Percentiles rank a stretch among this genome's conserved stretches.
These are phyloP conservation scores for Novymonas esmeraldas DNA, from an alignment of 208 protist species.

Conservation along the genomic window DNA sequence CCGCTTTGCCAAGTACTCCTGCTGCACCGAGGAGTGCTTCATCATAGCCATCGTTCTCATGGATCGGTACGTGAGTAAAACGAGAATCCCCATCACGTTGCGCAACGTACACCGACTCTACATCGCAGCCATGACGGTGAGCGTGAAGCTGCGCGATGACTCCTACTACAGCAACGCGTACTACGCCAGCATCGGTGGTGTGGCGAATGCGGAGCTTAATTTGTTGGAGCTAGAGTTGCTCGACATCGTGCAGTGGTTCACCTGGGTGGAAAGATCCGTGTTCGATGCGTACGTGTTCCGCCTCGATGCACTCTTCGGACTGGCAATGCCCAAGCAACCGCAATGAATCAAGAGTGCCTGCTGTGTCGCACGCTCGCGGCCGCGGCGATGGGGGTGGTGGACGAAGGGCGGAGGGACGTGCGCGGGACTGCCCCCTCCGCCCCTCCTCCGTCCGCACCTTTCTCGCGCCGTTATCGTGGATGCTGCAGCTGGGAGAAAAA, in stretches of 20 bases:
- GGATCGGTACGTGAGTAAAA: slow-evolving; percentile 78
- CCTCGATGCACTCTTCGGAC: slow-evolving; percentile 40
- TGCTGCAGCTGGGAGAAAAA: no score
- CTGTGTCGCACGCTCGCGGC: no score
- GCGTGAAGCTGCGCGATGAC: slow-evolving; percentile 92
- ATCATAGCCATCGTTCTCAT: slow-evolving; percentile 92
- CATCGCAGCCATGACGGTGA: slow-evolving; percentile 85
- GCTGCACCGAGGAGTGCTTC: slow-evolving; percentile 91
- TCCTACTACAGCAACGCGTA: slow-evolving; percentile 91
- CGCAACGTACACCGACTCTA: slow-evolving; percentile 89
- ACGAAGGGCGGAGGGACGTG: no score
- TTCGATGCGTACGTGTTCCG: slow-evolving; percentile 55
- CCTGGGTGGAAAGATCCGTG: slow-evolving; percentile 73
- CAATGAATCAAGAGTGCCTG: no score
- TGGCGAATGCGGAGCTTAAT: slow-evolving; percentile 83
- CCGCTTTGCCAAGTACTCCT: slow-evolving; percentile 91
- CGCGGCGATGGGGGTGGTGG: no score
- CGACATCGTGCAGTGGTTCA: slow-evolving; percentile 77
- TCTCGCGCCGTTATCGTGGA: no score
- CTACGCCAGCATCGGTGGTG: slow-evolving; percentile 91
- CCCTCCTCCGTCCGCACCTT: no score
- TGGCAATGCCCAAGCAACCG: slow-evolving; percentile 14
- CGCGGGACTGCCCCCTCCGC: no score
- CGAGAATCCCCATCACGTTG: slow-evolving; percentile 49
- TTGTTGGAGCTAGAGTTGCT: slow-evolving; percentile 88